Base-by-base conservation (phyloP, 306 rosid genomes). In the Trichosanthes cucumerina region DNA sequence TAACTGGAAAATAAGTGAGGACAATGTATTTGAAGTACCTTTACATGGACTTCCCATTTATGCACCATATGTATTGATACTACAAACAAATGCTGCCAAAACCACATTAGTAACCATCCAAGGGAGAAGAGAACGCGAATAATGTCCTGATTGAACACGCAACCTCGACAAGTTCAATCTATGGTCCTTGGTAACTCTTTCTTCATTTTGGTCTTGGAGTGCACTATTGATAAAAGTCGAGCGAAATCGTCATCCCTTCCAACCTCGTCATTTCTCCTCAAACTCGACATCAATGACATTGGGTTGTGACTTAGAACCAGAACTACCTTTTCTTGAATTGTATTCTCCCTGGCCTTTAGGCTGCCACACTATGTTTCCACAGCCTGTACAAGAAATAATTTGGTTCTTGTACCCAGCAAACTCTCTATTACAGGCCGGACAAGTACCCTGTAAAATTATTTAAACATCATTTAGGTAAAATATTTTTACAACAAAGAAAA, bases 301-400 rank as follows among this genome's bases (percentile, higher is more conserved):
- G 73, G 95, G 92, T 4, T 89, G 88, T 3, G 94, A 88, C 86
- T 87, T 94, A 7, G 96, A 88, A 11, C 84, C 4, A 46, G 91
- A 78, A 15, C 33, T 70, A n/a, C 81, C 87, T 82, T 81, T 88
- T 82, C 38, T 84, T 23, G 91, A 85, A 68, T 77, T 89, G 92
- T 76, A 86, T 82, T 88, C 88, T 31, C 91, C 97, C 19, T 65
- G 24, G 7, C 47, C 72, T 82, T 88, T 90, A 9, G 98, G 98
- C 83, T 95, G 97, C 98, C 98, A 95, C 68, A 95, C 98, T 43
- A 82, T 88, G 88, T 95, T 95, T 82, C 98, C 97, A 36, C 97
- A 95, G 82, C 90, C 79, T 26, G 89, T 72, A 60, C 98, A 95
- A 18, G 88, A 86, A 80, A 95, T 88, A 52, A 89, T 47, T 83